phyloP scores from a whole-genome alignment of 768 basidiomycete genomes.

The Hericium alpestre region DNA sequence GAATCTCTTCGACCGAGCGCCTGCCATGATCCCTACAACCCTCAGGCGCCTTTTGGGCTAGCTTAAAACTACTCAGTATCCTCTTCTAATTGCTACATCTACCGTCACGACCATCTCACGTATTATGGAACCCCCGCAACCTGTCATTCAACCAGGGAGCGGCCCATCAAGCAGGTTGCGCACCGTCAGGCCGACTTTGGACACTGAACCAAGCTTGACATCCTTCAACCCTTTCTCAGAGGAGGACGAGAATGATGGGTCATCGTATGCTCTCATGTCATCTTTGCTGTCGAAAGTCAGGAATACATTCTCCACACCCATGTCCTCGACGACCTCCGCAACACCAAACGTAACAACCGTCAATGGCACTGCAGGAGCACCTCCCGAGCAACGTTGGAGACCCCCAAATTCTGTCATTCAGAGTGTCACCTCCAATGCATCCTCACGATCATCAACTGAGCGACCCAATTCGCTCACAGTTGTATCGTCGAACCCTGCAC shows the following conservation, averaged over 20 bases:
- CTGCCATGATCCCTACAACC: too few relatives aligned
- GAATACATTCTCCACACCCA: constrained; percentile 62
- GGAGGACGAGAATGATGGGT: constrained; percentile 84
- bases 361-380: constrained; percentile 18
- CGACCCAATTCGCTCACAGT: constrained; percentile 48
- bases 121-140: constrained; percentile 6
- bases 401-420: constrained; percentile 40
- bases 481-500: constrained; percentile 48
- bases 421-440: constrained; percentile 33
- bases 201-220: constrained; percentile 67
- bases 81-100: neutral
- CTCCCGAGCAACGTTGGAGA: constrained; percentile 43
- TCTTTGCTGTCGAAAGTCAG: constrained; percentile 75
- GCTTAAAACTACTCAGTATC: too few relatives aligned
- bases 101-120: neutral
- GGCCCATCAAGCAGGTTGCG: constrained; percentile 45
- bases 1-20: too few relatives aligned
- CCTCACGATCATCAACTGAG: constrained; percentile 41
- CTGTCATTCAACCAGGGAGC: constrained; percentile 20
- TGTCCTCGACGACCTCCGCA: constrained; percentile 38
- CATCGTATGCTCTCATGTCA: constrained; percentile 75
- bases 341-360: constrained; percentile 20
- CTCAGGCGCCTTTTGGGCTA: too few relatives aligned
- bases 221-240: constrained; percentile 90
- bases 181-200: constrained; percentile 42